A percentile compares a stretch with the other conserved stretches of the same genome.
These are phyloP conservation scores for Calocera viscosa DNA, from an alignment of 768 basidiomycete genomes.

Conservation along the genomic window DNA sequence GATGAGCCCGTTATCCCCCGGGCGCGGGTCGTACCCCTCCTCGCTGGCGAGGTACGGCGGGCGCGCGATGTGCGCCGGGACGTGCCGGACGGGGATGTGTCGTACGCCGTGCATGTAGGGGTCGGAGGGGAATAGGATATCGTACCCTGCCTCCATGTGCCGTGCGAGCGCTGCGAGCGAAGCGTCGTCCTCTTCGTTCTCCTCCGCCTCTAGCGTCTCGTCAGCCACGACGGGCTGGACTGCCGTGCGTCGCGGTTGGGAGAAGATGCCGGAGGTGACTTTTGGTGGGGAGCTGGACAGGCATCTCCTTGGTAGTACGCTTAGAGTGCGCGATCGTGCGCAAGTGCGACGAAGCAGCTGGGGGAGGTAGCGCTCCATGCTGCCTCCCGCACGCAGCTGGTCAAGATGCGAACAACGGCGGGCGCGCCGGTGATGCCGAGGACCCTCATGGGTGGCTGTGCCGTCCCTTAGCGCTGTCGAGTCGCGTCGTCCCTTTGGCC, in stretches of 20 bases:
- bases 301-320: background rate
- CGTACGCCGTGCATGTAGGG: slow-evolving; percentile 51
- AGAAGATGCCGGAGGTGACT: background rate
- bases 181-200: slow-evolving; percentile 24
- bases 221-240: background rate
- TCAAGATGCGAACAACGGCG: too few relatives aligned
- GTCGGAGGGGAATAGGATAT: slow-evolving; percentile 51
- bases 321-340: background rate
- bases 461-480: background rate
- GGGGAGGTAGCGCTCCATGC: background rate
- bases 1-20: slow-evolving; percentile 31
- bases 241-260: background rate
- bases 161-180: background rate
- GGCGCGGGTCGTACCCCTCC: slow-evolving; percentile 16
- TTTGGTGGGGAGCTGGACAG: background rate
- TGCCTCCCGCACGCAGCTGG: background rate
- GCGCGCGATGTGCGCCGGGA: slow-evolving; percentile 43
- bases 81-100: slow-evolving; percentile 44
- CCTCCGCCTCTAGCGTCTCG: background rate
- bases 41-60: slow-evolving; percentile 40
- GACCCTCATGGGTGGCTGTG: background rate
- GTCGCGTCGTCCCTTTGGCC: background rate
- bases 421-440: background rate
- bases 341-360: background rate
- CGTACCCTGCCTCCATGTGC: slow-evolving; percentile 34